A percentile compares a stretch with the other conserved stretches of the same genome.
Evolutionary conservation across 2,329 filamentous ascomycete genomes (phyloP).

Genomic region (Phialocephala subalpina): DNA sequence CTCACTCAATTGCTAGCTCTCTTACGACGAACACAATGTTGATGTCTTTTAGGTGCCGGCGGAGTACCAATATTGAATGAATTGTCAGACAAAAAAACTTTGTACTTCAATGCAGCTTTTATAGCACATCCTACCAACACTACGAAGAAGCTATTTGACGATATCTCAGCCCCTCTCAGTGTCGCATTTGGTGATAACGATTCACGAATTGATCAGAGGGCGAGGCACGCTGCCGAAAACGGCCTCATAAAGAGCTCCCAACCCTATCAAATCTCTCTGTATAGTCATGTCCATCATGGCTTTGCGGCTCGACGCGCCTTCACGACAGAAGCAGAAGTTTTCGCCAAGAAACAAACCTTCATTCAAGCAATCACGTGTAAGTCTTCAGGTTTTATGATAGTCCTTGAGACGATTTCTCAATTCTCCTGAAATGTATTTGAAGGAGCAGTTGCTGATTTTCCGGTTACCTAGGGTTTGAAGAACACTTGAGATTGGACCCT

Average conservation of each 20-base stretch:
- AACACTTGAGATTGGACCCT: no score
- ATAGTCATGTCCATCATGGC: slow-evolving; percentile 73
- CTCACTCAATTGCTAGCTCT: not conserved
- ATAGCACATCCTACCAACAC: slow-evolving; percentile 11
- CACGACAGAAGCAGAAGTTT: slow-evolving; percentile 62
- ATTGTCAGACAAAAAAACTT: not conserved
- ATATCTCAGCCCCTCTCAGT: slow-evolving; percentile 14
- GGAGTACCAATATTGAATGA: not conserved
- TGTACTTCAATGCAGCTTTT: slow-evolving; percentile 10
- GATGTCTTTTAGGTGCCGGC: not conserved
- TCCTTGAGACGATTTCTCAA: not conserved
- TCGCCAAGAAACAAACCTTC: slow-evolving; percentile 82
- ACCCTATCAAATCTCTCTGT: slow-evolving; percentile 72
- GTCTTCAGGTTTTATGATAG: slow-evolving; percentile 46
- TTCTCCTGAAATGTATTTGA: no score
- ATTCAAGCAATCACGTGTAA: slow-evolving; percentile 77
- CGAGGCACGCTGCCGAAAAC: not conserved
- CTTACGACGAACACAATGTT: not conserved
- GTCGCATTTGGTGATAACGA: slow-evolving; percentile 18
- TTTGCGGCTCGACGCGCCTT: slow-evolving; percentile 73
- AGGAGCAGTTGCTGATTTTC: no score
- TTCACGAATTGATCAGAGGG: not conserved
- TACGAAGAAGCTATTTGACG: not conserved
- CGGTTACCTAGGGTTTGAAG: no score
- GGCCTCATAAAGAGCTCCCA: not conserved